A percentile compares a stretch with the other conserved stretches of the same genome.
These are phyloP conservation scores for Sporothrix protearum DNA, from an alignment of 2,329 filamentous ascomycete genomes.

Conservation along the genomic window DNA sequence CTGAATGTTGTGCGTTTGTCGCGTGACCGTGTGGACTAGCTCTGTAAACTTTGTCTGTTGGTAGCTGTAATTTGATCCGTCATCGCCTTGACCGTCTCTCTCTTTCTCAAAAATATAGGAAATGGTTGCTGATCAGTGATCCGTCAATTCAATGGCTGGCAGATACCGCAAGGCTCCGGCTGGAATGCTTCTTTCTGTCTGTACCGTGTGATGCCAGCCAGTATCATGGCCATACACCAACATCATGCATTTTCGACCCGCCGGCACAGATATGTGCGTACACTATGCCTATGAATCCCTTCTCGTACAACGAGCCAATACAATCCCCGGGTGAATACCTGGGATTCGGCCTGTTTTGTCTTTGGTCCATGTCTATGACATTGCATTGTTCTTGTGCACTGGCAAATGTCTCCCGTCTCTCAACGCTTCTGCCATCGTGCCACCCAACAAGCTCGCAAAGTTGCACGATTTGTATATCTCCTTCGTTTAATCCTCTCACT, in stretches of 20 bases:
- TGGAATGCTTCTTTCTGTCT: too few relatives aligned
- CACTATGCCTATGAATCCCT: too few relatives aligned
- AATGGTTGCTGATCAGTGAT: too few relatives aligned
- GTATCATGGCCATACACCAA: neutral
- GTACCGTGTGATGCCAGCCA: neutral
- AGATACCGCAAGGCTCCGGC: too few relatives aligned
- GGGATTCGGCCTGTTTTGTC: neutral
- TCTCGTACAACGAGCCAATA: neutral
- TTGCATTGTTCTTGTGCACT: neutral
- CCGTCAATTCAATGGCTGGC: too few relatives aligned
- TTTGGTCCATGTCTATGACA: neutral
- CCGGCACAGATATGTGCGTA: neutral
- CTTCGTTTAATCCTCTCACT: neutral
- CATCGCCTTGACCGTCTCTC: neutral
- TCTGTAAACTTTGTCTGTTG: neutral
- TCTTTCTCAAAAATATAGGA: too few relatives aligned
- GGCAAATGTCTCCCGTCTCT: neutral
- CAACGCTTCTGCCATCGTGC: neutral
- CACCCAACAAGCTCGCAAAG: neutral
- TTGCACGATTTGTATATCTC: neutral
- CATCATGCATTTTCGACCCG: neutral
- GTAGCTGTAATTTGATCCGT: neutral
- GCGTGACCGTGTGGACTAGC: neutral
- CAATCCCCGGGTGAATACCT: neutral
- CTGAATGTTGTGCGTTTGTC: neutral